Base-by-base conservation (phyloP, 306 rosid species). In the Astragalus glycyphyllos region DNA sequence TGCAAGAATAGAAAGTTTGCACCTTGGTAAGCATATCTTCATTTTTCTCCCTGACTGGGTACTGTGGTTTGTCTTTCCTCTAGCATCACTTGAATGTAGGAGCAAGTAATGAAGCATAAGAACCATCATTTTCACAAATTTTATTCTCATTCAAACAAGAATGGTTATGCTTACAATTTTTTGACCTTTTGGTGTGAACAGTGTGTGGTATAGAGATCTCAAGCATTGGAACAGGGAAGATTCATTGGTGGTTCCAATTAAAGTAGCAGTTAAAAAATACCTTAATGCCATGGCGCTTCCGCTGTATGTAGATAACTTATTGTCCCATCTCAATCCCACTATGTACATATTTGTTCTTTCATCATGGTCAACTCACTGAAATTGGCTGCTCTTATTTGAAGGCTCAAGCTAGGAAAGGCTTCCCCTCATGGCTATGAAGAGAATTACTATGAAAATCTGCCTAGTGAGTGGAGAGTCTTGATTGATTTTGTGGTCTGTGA, bases 1-100 rank as follows among this genome's bases (percentile, higher is more conserved):
- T 62, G 79, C 82, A 73, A 74, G 57, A 79, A 84, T 76, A 82
- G 96, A 77, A 90, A 87, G 81, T 59, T 87, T 68, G 89, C 88
- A 38, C 84, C 68, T 77, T 64, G 84, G 97, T 94, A 84, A 73
- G 82, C 74, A 48, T 66, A 62, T 50, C 23, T 44, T 65, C 58
- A 54, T 55, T 42, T 38, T 77, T 68, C n/a, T 16, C 71, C 44
- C 15, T 68, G 55, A 12, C 14, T 6, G 13, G 15, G 51, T 64
- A 38, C 7, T 40, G 41, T 57, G 42, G n/a, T 72, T 2, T 26
- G 51, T 65, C 49, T 11, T 77, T 40, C 69, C 58, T 59, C 47
- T 17, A 32, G 72, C 20, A n/a, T n/a, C n/a, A n/a, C n/a, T n/a
- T n/a, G n/a, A n/a, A n/a, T n/a, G n/a, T n/a, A n/a, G n/a, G n/a